Percentiles rank a stretch among this genome's conserved stretches.
These are phyloP conservation scores for Neurospora hispaniola DNA, from an alignment of 495 filamentous ascomycete species.

Conservation along the genomic window DNA sequence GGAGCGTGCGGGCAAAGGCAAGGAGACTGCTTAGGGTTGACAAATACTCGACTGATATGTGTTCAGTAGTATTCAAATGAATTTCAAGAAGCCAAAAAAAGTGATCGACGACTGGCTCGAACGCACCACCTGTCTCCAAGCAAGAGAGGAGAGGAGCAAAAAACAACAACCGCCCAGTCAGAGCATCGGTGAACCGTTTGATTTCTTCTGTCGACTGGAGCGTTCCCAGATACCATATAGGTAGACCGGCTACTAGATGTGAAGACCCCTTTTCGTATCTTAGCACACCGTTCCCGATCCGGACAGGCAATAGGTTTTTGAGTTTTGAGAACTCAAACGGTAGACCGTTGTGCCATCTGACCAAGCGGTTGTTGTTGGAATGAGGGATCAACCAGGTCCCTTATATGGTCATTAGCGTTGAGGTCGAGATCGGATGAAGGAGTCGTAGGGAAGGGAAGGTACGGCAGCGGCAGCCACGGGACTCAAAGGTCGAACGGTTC, in stretches of 20 bases:
- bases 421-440: neutral
- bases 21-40: neutral
- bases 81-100: neutral
- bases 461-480: neutral
- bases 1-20: constrained; percentile 10
- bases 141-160: neutral
- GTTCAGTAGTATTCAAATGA: neutral
- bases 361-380: neutral
- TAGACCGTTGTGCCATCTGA: neutral
- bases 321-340: neutral
- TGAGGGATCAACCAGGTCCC: neutral
- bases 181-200: neutral
- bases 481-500: neutral
- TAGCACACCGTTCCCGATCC: neutral
- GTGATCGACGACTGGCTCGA: neutral
- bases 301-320: neutral
- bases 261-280: neutral
- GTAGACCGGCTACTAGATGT: neutral
- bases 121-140: neutral
- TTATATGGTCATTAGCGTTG: neutral
- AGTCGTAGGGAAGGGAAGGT: neutral
- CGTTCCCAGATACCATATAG: neutral
- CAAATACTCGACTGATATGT: neutral
- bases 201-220: neutral
- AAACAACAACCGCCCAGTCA: neutral